Evolutionary conservation across 2,329 filamentous ascomycete genomes (phyloP), one percentile per base, ranked within the genome.

Genomic region (Helotiales sp.): DNA sequence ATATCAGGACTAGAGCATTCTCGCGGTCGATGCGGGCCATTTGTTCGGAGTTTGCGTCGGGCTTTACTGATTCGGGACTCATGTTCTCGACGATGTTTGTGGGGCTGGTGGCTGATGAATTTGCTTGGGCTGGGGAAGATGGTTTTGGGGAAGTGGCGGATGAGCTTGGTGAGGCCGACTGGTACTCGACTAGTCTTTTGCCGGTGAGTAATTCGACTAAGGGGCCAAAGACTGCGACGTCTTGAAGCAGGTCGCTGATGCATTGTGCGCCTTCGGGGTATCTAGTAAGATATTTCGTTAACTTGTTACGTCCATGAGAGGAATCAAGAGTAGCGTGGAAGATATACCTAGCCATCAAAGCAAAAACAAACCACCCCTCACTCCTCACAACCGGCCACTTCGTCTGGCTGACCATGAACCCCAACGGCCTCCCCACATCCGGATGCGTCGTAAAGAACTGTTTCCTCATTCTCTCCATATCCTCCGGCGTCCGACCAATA

Each of bases 311-410:
- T n/a, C n/a, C n/a, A n/a, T n/a, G n/a, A n/a, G n/a, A n/a, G n/a
- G n/a, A n/a, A n/a, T n/a, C n/a, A n/a, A n/a, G n/a, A n/a, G n/a
- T n/a, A n/a, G n/a, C n/a, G n/a, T n/a, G n/a, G n/a, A n/a, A n/a
- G n/a, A n/a, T n/a, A 44, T 44, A 44, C 27, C 82, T 77, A 38
- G 79, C 78, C 77, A 87, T 82, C 31, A 87, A 76, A 2, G 85
- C 85, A 52, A 86, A 76, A 5, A 85, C 78, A 61, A 87, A 87
- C 79, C 84, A 83, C 2, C 80, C 77, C 66, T 88, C 85, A 36
- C 82, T 84, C 17, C 81, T 77, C 2, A 88, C 73, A 1, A 80
- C 75, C 0, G 83, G 81, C 76, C 83, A 87, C 62, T 83, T 85
- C 2, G 70, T 72, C 66, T 87, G 84, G 1, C 75, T 78, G 24